Conservation (phyloP, 2,329 filamentous ascomycete genomes). For the Apiospora phragmitis region DNA sequence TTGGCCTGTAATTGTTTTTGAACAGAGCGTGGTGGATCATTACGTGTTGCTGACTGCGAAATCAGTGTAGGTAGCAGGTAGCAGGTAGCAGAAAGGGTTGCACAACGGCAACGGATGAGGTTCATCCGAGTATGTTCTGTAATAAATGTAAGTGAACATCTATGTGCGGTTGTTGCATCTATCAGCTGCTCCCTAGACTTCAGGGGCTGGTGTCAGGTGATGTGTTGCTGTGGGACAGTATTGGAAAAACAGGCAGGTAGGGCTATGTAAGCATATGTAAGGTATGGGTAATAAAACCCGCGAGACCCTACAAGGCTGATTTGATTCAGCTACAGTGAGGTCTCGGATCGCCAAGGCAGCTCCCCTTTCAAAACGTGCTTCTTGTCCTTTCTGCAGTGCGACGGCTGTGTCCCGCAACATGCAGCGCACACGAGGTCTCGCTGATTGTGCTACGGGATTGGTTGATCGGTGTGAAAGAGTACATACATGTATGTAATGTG, state of each 20-base stretch:
- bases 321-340: not conserved
- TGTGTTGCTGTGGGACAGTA: not conserved
- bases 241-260: not conserved
- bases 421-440: not conserved
- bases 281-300: not conserved
- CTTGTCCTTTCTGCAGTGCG: not conserved
- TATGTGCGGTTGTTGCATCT: not conserved
- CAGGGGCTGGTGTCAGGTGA: not conserved
- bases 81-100: not conserved
- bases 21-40: not conserved
- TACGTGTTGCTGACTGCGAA: not conserved
- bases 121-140: not conserved
- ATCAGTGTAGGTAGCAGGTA: not conserved
- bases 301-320: slow-evolving; percentile 1
- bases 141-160: not conserved
- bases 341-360: not conserved
- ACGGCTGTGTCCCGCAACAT: not conserved
- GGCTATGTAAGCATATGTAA: not conserved
- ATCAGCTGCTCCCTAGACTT: not conserved
- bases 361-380: not conserved
- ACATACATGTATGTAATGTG: not conserved
- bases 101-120: not conserved
- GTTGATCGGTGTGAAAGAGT: not conserved
- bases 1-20: not conserved
- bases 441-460: not conserved